phyloP scores from a whole-genome alignment of 169 alveolate species.

The Theileria parva region DNA sequence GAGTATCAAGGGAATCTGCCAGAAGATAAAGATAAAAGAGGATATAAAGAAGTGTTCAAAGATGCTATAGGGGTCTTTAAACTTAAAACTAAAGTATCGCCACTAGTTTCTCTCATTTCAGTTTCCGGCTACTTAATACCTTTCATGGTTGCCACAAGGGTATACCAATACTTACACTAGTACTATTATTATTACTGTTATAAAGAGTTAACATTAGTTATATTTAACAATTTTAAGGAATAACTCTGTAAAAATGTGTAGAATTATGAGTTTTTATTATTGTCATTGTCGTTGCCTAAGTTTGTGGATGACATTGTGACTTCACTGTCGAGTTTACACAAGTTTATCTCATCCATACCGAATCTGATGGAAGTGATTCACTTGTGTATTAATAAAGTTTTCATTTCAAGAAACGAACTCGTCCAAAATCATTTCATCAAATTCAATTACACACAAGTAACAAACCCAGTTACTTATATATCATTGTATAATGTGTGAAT shows the following conservation, averaged over 20 bases:
- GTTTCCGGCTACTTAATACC: slow-evolving; percentile 57
- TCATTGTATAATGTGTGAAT: neutral
- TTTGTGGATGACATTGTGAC: slow-evolving; percentile 16
- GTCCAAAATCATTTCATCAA: neutral
- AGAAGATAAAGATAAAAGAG: neutral
- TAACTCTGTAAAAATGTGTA: neutral
- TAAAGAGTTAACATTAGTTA: neutral
- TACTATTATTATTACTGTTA: neutral
- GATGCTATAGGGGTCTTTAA: neutral
- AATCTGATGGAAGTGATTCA: slow-evolving; percentile 39
- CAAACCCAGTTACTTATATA: neutral
- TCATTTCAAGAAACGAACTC: slow-evolving; percentile 18
- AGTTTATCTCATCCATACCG: slow-evolving; percentile 46
- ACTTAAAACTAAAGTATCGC: slow-evolving; percentile 36
- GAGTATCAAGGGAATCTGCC: neutral
- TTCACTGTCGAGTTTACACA: slow-evolving; percentile 15
- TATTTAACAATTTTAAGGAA: too few species aligned
- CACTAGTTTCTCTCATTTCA: slow-evolving; percentile 41
- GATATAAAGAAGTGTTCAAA: neutral
- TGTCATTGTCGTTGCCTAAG: slow-evolving; percentile 35
- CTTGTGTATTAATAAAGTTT: slow-evolving; percentile 38
- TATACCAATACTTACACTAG: neutral
- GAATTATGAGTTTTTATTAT: slow-evolving; percentile 32
- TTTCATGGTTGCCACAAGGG: slow-evolving; percentile 50
- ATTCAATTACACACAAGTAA: slow-evolving; percentile 7